These are phyloP conservation scores for Lactarius akahatsu DNA, from an alignment of 768 basidiomycete species.

Conservation along the genomic window DNA sequence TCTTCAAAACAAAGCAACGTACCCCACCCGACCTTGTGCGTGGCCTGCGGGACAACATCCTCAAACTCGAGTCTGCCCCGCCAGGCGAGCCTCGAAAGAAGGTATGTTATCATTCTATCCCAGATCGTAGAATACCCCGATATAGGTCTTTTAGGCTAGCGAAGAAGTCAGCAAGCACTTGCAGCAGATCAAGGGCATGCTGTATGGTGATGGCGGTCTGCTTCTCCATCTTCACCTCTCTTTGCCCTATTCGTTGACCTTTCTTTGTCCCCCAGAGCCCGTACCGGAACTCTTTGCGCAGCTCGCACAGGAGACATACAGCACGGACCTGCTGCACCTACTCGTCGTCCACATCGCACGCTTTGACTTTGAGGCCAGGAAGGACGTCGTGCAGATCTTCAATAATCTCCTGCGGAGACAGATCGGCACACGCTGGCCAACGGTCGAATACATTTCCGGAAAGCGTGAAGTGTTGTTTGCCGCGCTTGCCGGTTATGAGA, in stretches of 20 bases:
- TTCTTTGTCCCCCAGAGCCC: slow-evolving; percentile 52
- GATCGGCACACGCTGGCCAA: slow-evolving; percentile 93
- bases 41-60: slow-evolving; percentile 74
- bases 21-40: slow-evolving; percentile 87
- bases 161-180: slow-evolving; percentile 90
- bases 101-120: slow-evolving; percentile 45
- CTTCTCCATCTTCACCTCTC: slow-evolving; percentile 20
- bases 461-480: slow-evolving; percentile 80
- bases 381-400: slow-evolving; percentile 83
- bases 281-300: slow-evolving; percentile 89
- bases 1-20: slow-evolving; percentile 90
- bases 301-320: slow-evolving; percentile 94
- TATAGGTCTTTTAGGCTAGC: slow-evolving; percentile 54
- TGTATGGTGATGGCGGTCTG: slow-evolving; percentile 86
- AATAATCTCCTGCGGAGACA: slow-evolving; percentile 88
- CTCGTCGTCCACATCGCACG: slow-evolving; percentile 80
- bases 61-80: slow-evolving; percentile 68
- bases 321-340: slow-evolving; percentile 78
- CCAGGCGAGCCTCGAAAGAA: slow-evolving; percentile 80
- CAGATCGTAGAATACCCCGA: not conserved
- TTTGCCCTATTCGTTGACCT: slow-evolving; percentile 10
- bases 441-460: slow-evolving; percentile 86
- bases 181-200: slow-evolving; percentile 83
- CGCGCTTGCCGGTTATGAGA: slow-evolving; percentile 87
- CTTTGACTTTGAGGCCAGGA: slow-evolving; percentile 93